phyloP scores from a whole-genome alignment of 2,329 filamentous ascomycete species.

The Amylocarpus encephaloides region DNA sequence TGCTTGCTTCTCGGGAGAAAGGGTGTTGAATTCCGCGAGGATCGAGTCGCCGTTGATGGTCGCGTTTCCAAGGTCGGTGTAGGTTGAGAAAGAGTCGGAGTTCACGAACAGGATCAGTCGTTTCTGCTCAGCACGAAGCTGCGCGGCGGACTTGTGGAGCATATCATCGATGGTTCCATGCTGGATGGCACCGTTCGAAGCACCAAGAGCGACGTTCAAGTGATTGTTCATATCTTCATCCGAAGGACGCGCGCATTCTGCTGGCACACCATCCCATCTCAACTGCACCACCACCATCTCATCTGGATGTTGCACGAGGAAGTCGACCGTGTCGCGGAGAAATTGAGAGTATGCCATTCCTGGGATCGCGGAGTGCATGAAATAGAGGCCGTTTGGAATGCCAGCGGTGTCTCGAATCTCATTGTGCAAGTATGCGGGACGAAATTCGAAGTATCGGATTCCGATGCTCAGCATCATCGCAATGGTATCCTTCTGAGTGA shows the following conservation, averaged over 20 bases:
- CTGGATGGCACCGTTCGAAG: constrained; percentile 26
- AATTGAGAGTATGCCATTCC: constrained; percentile 43
- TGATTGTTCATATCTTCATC: constrained; percentile 37
- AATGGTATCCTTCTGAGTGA: constrained; percentile 45
- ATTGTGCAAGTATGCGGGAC: constrained; percentile 42
- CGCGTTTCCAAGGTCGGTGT: constrained; percentile 37
- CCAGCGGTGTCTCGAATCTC: constrained; percentile 32
- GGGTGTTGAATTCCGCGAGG: constrained; percentile 32
- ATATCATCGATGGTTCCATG: constrained; percentile 32
- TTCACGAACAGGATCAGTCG: constrained; percentile 35
- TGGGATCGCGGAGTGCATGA: constrained; percentile 45
- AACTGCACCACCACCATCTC: constrained; percentile 46
- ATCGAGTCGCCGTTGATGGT: constrained; percentile 37
- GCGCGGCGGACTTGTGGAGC: constrained; percentile 28
- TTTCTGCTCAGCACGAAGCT: constrained; percentile 33
- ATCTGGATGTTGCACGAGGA: constrained; percentile 36
- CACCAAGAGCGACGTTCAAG: constrained; percentile 32
- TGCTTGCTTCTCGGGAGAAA: constrained; percentile 30
- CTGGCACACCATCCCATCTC: constrained; percentile 44
- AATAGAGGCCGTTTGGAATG: constrained; percentile 43
- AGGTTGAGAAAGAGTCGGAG: constrained; percentile 36
- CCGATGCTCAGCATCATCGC: constrained; percentile 40
- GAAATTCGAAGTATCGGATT: constrained; percentile 46
- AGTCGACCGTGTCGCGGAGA: constrained; percentile 36
- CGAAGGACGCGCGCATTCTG: constrained; percentile 38